Evolutionary conservation across 73 alveolate species (phyloP), one percentile per base, ranked within the genome.

Genomic region (Durusdinium trenchii): DNA sequence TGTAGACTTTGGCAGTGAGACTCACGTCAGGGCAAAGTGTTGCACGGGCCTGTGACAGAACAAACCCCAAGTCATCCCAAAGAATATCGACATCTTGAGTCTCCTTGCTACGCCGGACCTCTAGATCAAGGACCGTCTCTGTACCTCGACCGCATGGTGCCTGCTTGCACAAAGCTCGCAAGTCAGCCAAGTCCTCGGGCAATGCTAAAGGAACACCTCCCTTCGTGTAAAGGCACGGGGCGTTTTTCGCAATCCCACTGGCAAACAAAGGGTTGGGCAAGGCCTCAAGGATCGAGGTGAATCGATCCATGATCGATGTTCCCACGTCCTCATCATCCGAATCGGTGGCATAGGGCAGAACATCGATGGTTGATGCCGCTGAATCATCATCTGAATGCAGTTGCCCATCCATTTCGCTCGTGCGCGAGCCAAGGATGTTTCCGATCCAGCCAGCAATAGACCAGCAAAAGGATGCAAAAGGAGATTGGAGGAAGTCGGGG

Each of bases 221-320:
- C 28, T 2, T 20, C 20, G 54, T 76, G 61, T 10, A 10, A 20
- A 76, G 35, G 20, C 87, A 10, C 60, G 87, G 87, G 87, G 60
- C 20, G 60, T 43, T 3, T 28, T 60, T 28, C 32, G 87, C 50
- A 20, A 76, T 23, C 60, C 87, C 87, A 43, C 60, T 40, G 60
- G 60, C 50, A 36, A 36, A 76, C 87, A 76, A 43, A 76, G 50
- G 60, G 32, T 76, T 76, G 60, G 87, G 87, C 32, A 76, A 28
- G 52, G 81, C 81, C 81, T 67, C 81, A 7, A 67, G 46, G 38
- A 67, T 67, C 23, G 81, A 67, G 32, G 81, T 35, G 81, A 67
- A 67, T 23, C 38, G 0, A 30, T 30, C 81, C 32, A 67, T 67
- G 81, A 30, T 23, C 30, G 46, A 12, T 23, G 23, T 57, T 57